Base-by-base conservation (phyloP, 148 eudicot species). In the Salicornia ramosissima region DNA sequence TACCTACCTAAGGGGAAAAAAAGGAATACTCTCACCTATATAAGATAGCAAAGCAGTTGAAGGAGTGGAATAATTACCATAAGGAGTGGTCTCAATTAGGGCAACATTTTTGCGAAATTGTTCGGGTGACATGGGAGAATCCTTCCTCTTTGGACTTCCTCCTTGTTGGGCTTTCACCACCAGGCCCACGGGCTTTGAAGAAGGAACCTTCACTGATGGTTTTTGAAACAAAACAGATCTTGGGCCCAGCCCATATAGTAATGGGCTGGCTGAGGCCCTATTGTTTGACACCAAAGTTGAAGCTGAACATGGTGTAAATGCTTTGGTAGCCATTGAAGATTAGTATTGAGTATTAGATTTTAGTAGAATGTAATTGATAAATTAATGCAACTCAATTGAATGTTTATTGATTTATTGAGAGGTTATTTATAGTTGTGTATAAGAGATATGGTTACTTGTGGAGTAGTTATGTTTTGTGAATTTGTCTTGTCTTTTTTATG, bases 121-220 rank as follows among this genome's bases (percentile, higher is more conserved):
- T 36, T 61, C 65, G 19, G 65, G 26, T 36, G 15, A 15, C 26
- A 61, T 10, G 1, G 65, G 65, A n/a, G n/a, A n/a, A n/a, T 19
- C 46, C 10, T 10, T 34, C 4, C 6, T n/a, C 15, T 61, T 61
- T 0, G 65, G 65, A 36, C 46, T 61, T 34, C 46, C 65, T 30
- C 28, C 65, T 19, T 61, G 65, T 36, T 61, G 65, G 46, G 65
- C 65, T 61, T n/a, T 61, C 25, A 61, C 65, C 25, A 36, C 65
- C 45, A 61, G 58, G 53, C 53, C 22, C 1, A 40, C n/a, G 36
- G 65, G n/a, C 65, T 46, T 36, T 10, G 46, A 61, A 61, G 65
- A 36, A 19, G 46, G 45, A 5, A 21, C 34, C 65, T 61, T 61
- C 45, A 61, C 16, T 36, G 65, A 34, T 5, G 65, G 15, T 19